Percentiles rank a stretch among this genome's conserved stretches.
phyloP scores from a whole-genome alignment of 345 rosid genomes.

The Psidium friedrichsthalianum region DNA sequence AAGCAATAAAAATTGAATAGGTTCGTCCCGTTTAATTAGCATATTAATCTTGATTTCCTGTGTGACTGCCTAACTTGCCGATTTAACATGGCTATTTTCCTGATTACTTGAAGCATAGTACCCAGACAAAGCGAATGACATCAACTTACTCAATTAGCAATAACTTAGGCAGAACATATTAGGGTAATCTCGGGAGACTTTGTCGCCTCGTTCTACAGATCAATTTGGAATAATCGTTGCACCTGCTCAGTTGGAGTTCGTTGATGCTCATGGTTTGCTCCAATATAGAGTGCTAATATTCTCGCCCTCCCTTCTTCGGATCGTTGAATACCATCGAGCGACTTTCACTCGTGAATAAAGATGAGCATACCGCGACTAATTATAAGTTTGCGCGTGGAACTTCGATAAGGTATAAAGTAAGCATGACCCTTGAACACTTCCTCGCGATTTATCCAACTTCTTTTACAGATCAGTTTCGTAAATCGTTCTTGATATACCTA shows the following conservation, averaged over 20 bases:
- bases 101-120: too few relatives aligned
- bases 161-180: too few relatives aligned
- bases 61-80: too few relatives aligned
- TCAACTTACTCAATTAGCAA: too few relatives aligned
- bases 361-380: neutral
- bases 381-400: neutral
- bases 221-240: neutral
- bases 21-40: neutral
- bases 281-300: too few relatives aligned
- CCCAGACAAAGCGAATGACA: too few relatives aligned
- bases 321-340: neutral
- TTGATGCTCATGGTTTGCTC: too few relatives aligned
- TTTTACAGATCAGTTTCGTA: neutral
- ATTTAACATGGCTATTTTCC: too few relatives aligned
- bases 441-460: neutral
- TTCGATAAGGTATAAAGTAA: neutral
- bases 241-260: too few relatives aligned
- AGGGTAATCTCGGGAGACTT: too few relatives aligned
- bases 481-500: neutral
- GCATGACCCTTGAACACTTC: neutral
- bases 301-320: neutral
- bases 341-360: neutral
- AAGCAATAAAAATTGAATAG: neutral
- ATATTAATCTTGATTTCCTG: neutral
- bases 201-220: neutral